Evolutionary conservation across 331 rosid genomes (phyloP).

Genomic region (Telfairia occidentalis): DNA sequence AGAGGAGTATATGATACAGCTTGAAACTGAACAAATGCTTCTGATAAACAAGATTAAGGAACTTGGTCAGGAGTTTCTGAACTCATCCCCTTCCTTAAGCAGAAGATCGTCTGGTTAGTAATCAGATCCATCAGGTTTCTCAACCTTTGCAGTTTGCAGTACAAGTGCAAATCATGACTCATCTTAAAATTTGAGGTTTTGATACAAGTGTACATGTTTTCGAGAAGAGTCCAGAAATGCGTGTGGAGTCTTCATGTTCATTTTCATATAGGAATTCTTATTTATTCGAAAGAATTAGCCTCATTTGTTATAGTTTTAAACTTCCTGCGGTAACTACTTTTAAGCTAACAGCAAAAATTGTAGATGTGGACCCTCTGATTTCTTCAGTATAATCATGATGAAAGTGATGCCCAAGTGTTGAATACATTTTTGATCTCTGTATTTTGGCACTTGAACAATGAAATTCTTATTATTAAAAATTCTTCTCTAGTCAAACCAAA

Average conservation of each 20-base stretch:
- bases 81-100: constrained; percentile 51
- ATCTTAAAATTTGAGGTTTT: not conserved
- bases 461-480: not conserved
- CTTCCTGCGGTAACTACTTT: not conserved
- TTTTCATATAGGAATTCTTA: constrained; percentile 1
- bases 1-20: constrained; percentile 61
- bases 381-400: not conserved
- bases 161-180: not conserved
- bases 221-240: not conserved
- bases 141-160: not conserved
- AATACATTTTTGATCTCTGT: not conserved
- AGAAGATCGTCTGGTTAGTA: constrained; percentile 21
- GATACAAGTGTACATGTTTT: constrained; percentile 11
- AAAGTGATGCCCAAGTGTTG: not conserved
- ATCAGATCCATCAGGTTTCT: not conserved
- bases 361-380: not conserved
- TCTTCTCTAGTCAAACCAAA: not conserved
- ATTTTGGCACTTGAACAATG: not conserved
- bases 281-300: not conserved
- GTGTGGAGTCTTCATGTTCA: not conserved
- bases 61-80: constrained; percentile 61
- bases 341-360: not conserved
- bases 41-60: constrained; percentile 75
- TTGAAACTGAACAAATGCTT: constrained; percentile 78
- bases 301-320: not conserved